Base-by-base conservation (phyloP, 148 eudicot species). In the Agrostemma githago region DNA sequence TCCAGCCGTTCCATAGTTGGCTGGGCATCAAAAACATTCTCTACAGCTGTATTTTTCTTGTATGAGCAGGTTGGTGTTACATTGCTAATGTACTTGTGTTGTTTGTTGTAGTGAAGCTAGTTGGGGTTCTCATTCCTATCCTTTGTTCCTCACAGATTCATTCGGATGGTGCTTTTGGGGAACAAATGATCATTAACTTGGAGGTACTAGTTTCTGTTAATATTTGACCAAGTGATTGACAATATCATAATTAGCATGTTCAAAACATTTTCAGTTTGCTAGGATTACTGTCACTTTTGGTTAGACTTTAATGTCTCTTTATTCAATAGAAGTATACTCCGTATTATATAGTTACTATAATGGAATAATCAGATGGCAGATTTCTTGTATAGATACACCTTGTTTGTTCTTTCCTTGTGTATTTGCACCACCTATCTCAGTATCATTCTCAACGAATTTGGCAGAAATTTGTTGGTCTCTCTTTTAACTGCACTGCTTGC, bases 101-200 rank as follows among this genome's bases (percentile, higher is more conserved):
- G 34, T 53, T 46, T 76, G 51, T 56, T 51, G 68, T 71, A n/a
- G 59, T 77, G 39, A 43, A 78, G 51, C 62, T 60, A 16, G 43
- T 38, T 8, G 61, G 54, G 11, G 15, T 80, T 64, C 73, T 79
- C 62, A 67, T 69, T 71, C 77, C 26, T 63, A 26, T 44, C 68
- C 58, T 57, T 71, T 62, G 6, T 42, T 63, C 56, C 54, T 77
- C 38, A 75, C 84, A 96, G 99, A 96, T 96, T 74, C 99, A 78
- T 79, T 97, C 99, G 14, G 83, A 92, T 84, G 99, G 92, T 88
- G 94, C 99, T 79, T 96, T 96, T 86, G 97, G 99, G 65, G 88
- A 96, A 80, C 99, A 96, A 75, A 96, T 96, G 99, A 96, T 96
- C 14, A 84, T 77, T 79, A 96, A 96, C 74, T 86, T 96, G 77